A percentile compares a stretch with the other conserved stretches of the same genome.
Evolutionary conservation across 495 filamentous ascomycete genomes (phyloP).

Genomic region (Penicillium cinerascens): DNA sequence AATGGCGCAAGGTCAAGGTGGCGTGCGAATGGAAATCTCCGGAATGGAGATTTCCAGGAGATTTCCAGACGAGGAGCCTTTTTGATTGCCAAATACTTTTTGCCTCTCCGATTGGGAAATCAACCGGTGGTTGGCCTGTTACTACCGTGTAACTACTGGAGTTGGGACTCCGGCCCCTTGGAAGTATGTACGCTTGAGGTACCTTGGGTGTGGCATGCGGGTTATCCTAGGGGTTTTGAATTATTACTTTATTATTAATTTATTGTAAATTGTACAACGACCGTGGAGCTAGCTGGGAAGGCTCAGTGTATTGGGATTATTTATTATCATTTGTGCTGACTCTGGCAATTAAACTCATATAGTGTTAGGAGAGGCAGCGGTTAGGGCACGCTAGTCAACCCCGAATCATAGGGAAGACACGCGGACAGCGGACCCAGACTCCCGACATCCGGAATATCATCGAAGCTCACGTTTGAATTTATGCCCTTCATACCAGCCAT

Average conservation of each 20-base stretch:
- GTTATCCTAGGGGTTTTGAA: neutral
- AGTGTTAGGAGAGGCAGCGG: no score
- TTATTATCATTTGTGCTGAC: no score
- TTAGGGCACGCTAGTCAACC: no score
- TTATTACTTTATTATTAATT: neutral
- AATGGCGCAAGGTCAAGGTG: neutral
- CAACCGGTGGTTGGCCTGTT: slow-evolving; percentile 7
- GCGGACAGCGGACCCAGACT: no score
- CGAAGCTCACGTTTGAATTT: no score
- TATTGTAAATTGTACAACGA: no score
- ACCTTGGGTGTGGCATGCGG: slow-evolving; percentile 12
- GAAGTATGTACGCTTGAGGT: slow-evolving; percentile 8
- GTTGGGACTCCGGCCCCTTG: slow-evolving; percentile 2
- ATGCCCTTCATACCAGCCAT: no score
- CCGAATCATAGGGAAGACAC: no score
- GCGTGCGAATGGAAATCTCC: neutral
- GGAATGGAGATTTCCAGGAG: neutral
- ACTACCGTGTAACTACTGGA: slow-evolving; percentile 15
- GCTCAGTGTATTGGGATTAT: no score
- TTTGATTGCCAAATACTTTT: slow-evolving; percentile 1
- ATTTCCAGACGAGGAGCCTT: neutral
- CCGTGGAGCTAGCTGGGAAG: no score
- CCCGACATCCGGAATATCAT: no score
- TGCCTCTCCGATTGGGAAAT: slow-evolving; percentile 11
- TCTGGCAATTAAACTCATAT: no score